These are phyloP conservation scores for Chrysoporthe deuterocubensis DNA, from an alignment of 2,329 filamentous ascomycete species.

Conservation along the genomic window DNA sequence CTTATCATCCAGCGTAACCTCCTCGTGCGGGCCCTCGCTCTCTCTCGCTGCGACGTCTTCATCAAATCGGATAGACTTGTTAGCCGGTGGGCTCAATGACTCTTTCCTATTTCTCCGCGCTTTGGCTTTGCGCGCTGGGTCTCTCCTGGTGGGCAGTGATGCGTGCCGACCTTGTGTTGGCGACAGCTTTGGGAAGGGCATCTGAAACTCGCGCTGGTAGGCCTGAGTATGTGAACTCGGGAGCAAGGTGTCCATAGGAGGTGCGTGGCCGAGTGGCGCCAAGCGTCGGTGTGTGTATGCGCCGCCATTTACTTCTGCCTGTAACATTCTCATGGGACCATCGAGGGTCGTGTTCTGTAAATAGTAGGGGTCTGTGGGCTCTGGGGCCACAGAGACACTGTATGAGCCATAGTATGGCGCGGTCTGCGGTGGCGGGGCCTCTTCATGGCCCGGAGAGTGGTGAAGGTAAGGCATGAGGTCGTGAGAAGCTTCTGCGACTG, in stretches of 20 bases:
- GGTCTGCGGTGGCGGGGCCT: conserved; percentile 33
- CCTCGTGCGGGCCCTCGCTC: conserved; percentile 13
- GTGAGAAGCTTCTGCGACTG: conserved; percentile 39
- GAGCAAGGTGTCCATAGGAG: conserved; percentile 13
- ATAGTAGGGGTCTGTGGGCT: conserved; percentile 18
- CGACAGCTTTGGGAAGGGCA: conserved; percentile 20
- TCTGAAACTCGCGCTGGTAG: conserved; percentile 20
- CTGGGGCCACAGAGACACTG: conserved; percentile 39
- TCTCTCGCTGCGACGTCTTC: background rate
- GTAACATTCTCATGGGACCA: conserved; percentile 5
- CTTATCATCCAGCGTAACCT: conserved; percentile 45
- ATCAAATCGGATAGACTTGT: conserved; percentile 1
- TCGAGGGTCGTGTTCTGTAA: conserved; percentile 4
- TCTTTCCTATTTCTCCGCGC: conserved; percentile 7
- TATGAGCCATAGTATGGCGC: conserved; percentile 44
- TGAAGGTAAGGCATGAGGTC: conserved; percentile 40
- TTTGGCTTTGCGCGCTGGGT: conserved; percentile 21
- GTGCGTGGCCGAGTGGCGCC: conserved; percentile 10
- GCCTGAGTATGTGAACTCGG: conserved; percentile 2
- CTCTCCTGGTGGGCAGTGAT: conserved; percentile 11
- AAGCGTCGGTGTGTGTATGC: conserved; percentile 25
- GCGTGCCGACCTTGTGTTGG: conserved; percentile 15
- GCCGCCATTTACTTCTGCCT: conserved; percentile 13
- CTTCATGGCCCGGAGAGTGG: conserved; percentile 37
- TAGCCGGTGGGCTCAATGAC: conserved; percentile 15